Percentiles rank a stretch among this genome's conserved stretches.
phyloP scores from a whole-genome alignment of 164 flowering plant species.

The Buxus sempervirens region DNA sequence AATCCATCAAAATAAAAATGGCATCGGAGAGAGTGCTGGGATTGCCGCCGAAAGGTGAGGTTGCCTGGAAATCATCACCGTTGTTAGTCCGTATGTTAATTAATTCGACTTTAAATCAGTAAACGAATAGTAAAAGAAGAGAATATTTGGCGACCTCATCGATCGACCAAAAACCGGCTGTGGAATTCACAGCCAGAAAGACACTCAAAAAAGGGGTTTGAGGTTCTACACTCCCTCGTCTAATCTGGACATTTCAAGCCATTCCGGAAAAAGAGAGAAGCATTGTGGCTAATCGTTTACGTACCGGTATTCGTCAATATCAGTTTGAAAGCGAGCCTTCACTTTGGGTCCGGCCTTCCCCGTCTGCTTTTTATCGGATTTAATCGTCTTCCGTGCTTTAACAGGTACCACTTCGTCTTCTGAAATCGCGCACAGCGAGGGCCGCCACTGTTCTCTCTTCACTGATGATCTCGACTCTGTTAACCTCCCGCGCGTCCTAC shows the following conservation, averaged over 20 bases:
- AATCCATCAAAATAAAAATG: conserved; percentile 14
- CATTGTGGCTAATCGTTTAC: too few species aligned
- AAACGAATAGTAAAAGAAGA: too few species aligned
- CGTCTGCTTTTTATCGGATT: background rate
- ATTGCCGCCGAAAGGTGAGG: background rate
- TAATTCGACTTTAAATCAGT: background rate
- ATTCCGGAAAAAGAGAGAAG: too few species aligned
- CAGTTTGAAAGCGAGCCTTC: background rate
- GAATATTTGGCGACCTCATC: too few species aligned
- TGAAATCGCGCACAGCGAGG: conserved; percentile 7
- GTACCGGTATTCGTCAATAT: conserved; percentile 4
- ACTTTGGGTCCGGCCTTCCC: background rate
- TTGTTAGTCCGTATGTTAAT: background rate
- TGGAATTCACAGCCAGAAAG: too few species aligned
- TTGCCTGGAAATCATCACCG: conserved; percentile 14
- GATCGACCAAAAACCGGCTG: too few species aligned
- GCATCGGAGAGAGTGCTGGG: conserved; percentile 21
- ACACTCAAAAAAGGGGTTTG: too few species aligned
- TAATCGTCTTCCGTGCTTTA: background rate
- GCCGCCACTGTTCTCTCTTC: conserved; percentile 1
- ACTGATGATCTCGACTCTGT: background rate
- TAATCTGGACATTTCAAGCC: too few species aligned
- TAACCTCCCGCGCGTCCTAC: background rate
- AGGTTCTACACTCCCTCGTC: too few species aligned
- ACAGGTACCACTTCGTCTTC: conserved; percentile 4